Conservation (phyloP, 108 stramenopile species). For the Skeletonema marinoi region DNA sequence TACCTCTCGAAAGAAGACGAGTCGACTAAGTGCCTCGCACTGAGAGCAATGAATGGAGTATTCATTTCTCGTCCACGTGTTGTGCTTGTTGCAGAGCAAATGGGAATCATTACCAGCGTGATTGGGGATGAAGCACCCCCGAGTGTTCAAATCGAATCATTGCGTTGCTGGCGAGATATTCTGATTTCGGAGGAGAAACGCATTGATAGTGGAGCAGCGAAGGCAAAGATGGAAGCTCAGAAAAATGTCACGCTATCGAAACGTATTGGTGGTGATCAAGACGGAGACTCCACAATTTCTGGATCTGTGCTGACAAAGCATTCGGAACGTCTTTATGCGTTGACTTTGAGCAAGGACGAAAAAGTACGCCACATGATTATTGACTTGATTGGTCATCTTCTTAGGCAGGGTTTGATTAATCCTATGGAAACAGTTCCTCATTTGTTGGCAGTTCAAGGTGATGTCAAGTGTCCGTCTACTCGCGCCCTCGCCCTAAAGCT, state of each 20-base stretch:
- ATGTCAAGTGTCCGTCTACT: slow-evolving; percentile 71
- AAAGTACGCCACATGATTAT: slow-evolving; percentile 65
- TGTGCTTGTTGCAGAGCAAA: slow-evolving; percentile 72
- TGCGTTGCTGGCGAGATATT: slow-evolving; percentile 82
- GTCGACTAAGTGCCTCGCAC: slow-evolving; percentile 68
- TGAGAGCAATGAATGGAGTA: slow-evolving; percentile 74
- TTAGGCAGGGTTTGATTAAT: slow-evolving; percentile 91
- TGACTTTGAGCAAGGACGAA: slow-evolving; percentile 64
- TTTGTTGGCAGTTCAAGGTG: slow-evolving; percentile 88
- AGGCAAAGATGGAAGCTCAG: slow-evolving; percentile 71
- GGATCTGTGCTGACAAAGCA: slow-evolving; percentile 82
- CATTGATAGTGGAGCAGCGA: slow-evolving; percentile 82
- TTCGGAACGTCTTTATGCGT: slow-evolving; percentile 69
- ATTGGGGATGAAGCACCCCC: slow-evolving; percentile 55
- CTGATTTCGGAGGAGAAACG: slow-evolving; percentile 77
- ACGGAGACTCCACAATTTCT: slow-evolving; percentile 82
- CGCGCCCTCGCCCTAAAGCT: slow-evolving; percentile 72
- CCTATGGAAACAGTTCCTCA: slow-evolving; percentile 86
- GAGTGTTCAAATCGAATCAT: slow-evolving; percentile 66
- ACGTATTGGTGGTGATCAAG: slow-evolving; percentile 89
- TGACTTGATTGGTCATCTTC: slow-evolving; percentile 78
- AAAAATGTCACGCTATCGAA: slow-evolving; percentile 69
- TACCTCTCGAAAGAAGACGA: slow-evolving; percentile 68
- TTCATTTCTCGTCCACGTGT: slow-evolving; percentile 82
- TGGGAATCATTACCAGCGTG: slow-evolving; percentile 61